Conservation (phyloP, 2,329 filamentous ascomycete species). For the Boeremia exigua region DNA sequence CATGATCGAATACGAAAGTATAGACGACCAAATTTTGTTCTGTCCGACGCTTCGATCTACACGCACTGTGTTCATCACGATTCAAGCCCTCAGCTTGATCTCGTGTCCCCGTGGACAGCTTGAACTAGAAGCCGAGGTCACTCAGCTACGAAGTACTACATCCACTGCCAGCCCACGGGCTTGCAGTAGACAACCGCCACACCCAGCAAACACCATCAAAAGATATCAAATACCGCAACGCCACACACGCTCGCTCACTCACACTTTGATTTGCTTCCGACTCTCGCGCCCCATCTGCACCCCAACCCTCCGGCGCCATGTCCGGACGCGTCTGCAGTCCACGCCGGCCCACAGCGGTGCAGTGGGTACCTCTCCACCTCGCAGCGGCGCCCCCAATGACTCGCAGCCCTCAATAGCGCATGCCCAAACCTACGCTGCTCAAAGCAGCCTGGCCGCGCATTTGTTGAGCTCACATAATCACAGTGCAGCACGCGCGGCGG, state of each 20-base stretch:
- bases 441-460: not conserved
- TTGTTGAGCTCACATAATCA: not conserved
- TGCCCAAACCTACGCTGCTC: constrained; percentile 5
- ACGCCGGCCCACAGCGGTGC: not conserved
- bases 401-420: not conserved
- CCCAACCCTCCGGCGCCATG: not conserved
- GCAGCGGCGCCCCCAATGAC: not conserved
- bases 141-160: too few species aligned
- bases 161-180: too few species aligned
- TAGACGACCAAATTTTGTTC: too few species aligned
- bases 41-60: too few species aligned
- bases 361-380: not conserved
- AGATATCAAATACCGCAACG: too few species aligned
- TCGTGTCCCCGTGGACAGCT: too few species aligned
- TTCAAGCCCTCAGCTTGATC: too few species aligned
- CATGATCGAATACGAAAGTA: too few species aligned
- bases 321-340: not conserved
- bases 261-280: not conserved
- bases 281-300: not conserved
- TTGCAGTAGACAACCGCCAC: too few species aligned
- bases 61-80: too few species aligned
- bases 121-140: too few species aligned
- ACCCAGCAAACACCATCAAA: too few species aligned
- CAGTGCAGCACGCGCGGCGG: not conserved
- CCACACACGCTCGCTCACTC: not conserved